These are phyloP conservation scores for Blastobotrys niveus DNA, from an alignment of 1,139 yeast genomes.

Conservation along the genomic window DNA sequence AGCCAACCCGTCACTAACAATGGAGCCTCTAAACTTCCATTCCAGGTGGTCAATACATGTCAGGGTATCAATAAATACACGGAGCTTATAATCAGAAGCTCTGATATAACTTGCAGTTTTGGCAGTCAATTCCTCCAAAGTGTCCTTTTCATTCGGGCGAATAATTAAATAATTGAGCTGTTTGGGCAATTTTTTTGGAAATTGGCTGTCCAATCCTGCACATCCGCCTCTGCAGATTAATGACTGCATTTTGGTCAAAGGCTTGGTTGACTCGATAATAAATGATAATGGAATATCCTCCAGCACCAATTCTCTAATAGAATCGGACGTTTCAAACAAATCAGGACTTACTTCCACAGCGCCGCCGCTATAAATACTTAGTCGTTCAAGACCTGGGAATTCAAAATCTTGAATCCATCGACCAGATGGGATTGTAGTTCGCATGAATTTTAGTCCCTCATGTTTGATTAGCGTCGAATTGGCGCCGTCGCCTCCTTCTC, in stretches of 20 bases:
- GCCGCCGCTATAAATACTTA: slow-evolving; percentile 9
- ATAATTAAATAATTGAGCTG: slow-evolving; percentile 11
- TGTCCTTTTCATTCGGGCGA: slow-evolving; percentile 4
- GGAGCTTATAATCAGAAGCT: neutral
- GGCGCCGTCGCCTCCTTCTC: neutral
- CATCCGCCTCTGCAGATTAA: slow-evolving; percentile 12
- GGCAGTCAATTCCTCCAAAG: slow-evolving; percentile 6
- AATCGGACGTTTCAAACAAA: slow-evolving; percentile 1
- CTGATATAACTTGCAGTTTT: slow-evolving; percentile 1
- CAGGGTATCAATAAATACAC: slow-evolving; percentile 9
- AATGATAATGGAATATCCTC: slow-evolving; percentile 9
- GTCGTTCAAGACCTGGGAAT: slow-evolving; percentile 8
- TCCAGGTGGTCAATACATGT: slow-evolving; percentile 5
- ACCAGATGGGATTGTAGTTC: slow-evolving; percentile 10
- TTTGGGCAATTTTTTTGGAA: slow-evolving; percentile 4
- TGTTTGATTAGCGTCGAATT: neutral
- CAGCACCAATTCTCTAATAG: slow-evolving; percentile 7
- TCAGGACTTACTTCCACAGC: neutral
- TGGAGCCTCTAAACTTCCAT: slow-evolving; percentile 8
- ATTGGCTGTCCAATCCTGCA: slow-evolving; percentile 5
- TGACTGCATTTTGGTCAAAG: slow-evolving; percentile 7
- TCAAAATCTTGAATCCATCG: slow-evolving; percentile 9
- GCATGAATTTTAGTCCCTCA: slow-evolving; percentile 10
- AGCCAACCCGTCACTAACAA: slow-evolving; percentile 12
- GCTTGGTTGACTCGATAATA: slow-evolving; percentile 1